Percentiles rank a stretch among this genome's conserved stretches.
These are phyloP conservation scores for Bauhinia variegata DNA, from an alignment of 306 rosid species.

Conservation along the genomic window DNA sequence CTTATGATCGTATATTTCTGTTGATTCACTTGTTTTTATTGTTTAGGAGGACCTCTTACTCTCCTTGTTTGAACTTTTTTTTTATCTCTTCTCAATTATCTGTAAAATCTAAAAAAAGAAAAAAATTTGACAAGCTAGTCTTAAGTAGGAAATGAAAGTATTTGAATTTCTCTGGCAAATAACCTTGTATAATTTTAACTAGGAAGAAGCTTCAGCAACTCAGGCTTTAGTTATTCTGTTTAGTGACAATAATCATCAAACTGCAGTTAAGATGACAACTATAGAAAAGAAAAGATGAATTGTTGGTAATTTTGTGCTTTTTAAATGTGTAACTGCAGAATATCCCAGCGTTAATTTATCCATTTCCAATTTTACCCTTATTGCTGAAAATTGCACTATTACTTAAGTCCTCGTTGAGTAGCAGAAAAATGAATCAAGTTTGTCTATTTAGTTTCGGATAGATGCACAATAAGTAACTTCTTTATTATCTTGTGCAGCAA, in stretches of 20 bases:
- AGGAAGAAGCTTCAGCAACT: neutral
- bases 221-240: neutral
- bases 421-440: slow-evolving; percentile 17
- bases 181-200: neutral
- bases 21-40: no score
- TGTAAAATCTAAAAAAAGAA: no score
- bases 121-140: neutral
- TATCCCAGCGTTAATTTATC: neutral
- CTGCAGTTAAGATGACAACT: neutral
- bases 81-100: no score
- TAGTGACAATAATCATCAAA: neutral
- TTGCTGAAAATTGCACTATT: slow-evolving; percentile 16
- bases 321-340: neutral
- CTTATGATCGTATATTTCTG: no score
- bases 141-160: neutral
- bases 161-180: slow-evolving; percentile 16
- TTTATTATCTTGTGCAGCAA: slow-evolving; percentile 52
- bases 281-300: slow-evolving; percentile 7
- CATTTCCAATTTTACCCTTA: neutral
- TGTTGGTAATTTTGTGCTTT: neutral
- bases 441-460: slow-evolving; percentile 16
- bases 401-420: neutral
- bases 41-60: no score
- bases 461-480: slow-evolving; percentile 26
- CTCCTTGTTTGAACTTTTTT: no score